phyloP scores from a whole-genome alignment of 306 rosid species.

The Arachis hypogaea region DNA sequence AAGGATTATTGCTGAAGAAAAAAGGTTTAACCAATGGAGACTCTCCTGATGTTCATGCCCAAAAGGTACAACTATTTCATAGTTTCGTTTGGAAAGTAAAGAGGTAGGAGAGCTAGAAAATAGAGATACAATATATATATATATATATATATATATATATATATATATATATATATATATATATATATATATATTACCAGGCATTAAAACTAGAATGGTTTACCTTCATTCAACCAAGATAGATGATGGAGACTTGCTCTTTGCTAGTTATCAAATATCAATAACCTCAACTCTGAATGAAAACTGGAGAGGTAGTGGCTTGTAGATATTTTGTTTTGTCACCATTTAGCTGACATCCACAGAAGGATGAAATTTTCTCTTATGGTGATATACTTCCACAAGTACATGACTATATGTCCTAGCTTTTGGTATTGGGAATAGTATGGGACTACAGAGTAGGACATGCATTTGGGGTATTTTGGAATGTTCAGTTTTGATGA shows the following conservation, averaged over 20 bases:
- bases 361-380: neutral
- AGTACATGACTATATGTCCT: constrained; percentile 24
- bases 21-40: constrained; percentile 71
- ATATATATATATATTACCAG: neutral
- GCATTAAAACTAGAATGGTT: constrained; percentile 10
- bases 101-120: constrained; percentile 11
- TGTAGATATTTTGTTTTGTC: constrained; percentile 4
- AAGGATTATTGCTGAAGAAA: constrained; percentile 83
- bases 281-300: neutral
- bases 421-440: constrained; percentile 14
- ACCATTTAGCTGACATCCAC: constrained; percentile 26
- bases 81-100: constrained; percentile 24
- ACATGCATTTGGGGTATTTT: constrained; percentile 21
- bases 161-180: too few relatives aligned
- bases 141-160: too few relatives aligned
- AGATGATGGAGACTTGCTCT: constrained; percentile 12
- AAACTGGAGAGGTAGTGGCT: neutral
- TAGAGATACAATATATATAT: neutral
- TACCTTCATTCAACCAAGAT: constrained; percentile 5
- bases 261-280: constrained; percentile 17
- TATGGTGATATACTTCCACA: neutral
- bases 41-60: constrained; percentile 82
- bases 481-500: constrained; percentile 17
- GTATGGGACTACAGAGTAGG: constrained; percentile 3
- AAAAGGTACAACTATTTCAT: constrained; percentile 61